phyloP scores from a whole-genome alignment of 139 green algal species.

The Chlorella sorokiniana region DNA sequence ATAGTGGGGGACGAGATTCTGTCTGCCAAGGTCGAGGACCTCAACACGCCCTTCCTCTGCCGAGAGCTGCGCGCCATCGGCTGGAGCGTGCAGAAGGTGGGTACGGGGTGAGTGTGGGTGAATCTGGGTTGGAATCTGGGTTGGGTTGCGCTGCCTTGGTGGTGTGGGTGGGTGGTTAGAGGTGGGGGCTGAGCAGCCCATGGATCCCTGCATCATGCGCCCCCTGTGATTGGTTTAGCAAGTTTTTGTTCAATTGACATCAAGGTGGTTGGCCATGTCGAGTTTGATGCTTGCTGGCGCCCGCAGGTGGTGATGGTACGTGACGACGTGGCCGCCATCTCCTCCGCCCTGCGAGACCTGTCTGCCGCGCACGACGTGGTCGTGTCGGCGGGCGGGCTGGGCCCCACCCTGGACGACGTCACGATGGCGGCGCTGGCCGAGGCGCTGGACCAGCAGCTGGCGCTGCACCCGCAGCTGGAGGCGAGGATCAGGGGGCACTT shows the following conservation, averaged over 20 bases:
- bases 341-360: slow-evolving; percentile 32
- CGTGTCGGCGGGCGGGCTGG: slow-evolving; percentile 54
- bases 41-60: slow-evolving; percentile 83
- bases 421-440: slow-evolving; percentile 60
- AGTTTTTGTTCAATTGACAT: no score
- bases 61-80: slow-evolving; percentile 49
- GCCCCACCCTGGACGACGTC: slow-evolving; percentile 56
- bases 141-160: no score
- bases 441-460: slow-evolving; percentile 38
- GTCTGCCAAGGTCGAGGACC: slow-evolving; percentile 69
- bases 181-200: no score
- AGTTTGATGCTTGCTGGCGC: not conserved
- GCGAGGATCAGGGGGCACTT: slow-evolving; percentile 66
- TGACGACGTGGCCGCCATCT: slow-evolving; percentile 75
- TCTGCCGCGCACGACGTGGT: slow-evolving; percentile 32
- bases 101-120: no score
- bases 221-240: no score
- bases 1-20: slow-evolving; percentile 62
- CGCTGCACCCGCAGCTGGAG: slow-evolving; percentile 53
- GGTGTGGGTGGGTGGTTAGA: not conserved
- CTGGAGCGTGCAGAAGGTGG: slow-evolving; percentile 54
- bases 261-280: not conserved
- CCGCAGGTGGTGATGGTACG: slow-evolving; percentile 66
- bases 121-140: no score
- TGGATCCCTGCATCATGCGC: no score